Percentiles rank a stretch among this genome's conserved stretches.
Conservation (phyloP, 176 grass and related monocot species). For the Aegilops umbellulata region DNA sequence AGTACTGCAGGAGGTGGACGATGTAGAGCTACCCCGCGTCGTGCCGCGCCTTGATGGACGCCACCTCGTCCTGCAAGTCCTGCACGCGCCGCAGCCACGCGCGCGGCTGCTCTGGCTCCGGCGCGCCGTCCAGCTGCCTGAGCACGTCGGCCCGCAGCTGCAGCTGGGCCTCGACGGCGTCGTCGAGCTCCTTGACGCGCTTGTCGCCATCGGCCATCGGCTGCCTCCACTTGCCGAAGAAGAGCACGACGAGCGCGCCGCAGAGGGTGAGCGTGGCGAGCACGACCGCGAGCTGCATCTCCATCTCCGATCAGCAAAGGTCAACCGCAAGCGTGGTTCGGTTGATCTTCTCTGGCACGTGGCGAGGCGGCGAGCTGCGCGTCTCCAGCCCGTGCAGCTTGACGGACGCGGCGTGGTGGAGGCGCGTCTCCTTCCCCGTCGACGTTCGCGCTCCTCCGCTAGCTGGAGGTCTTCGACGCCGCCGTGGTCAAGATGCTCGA, state of each 20-base stretch:
- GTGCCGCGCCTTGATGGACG: conserved; percentile 39
- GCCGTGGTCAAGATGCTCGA: too few relatives aligned
- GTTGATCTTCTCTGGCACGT: background rate
- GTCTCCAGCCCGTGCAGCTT: too few relatives aligned
- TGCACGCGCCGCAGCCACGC: conserved; percentile 44
- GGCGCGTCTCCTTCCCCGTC: too few relatives aligned
- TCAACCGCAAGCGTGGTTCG: too few relatives aligned
- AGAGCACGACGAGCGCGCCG: background rate
- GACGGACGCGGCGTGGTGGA: too few relatives aligned
- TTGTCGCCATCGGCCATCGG: conserved; percentile 39
- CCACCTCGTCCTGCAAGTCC: conserved; percentile 42
- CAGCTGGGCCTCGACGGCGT: conserved; percentile 31
- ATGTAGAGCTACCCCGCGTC: conserved; percentile 38
- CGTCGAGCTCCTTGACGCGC: conserved; percentile 41
- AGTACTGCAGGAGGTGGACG: conserved; percentile 41
- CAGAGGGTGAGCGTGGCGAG: too few relatives aligned
- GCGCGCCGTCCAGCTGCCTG: background rate
- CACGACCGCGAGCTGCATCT: too few relatives aligned
- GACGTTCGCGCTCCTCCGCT: too few relatives aligned
- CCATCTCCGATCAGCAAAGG: too few relatives aligned
- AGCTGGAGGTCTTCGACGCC: too few relatives aligned
- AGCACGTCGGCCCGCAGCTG: conserved; percentile 27
- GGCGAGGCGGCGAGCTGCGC: background rate
- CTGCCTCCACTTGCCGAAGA: conserved; percentile 52
- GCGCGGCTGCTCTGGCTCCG: conserved; percentile 32